Evolutionary conservation across 73 alveolate genomes (phyloP).

Genomic region (Paramecium octaurelia): DNA sequence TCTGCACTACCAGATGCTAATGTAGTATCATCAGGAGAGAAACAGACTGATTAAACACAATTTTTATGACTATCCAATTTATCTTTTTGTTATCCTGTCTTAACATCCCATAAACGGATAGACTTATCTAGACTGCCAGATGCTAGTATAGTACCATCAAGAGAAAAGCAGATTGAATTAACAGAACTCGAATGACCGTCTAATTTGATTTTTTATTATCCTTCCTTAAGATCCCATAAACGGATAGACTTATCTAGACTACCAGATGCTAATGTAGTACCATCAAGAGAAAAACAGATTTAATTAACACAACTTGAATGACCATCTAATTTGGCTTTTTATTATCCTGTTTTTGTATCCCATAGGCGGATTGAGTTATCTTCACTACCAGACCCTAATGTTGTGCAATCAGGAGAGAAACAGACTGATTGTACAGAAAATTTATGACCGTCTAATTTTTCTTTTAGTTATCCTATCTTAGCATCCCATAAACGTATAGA

Average conservation of each 20-base stretch:
- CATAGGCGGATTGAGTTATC: too few species aligned
- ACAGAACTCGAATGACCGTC: neutral
- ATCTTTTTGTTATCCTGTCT: neutral
- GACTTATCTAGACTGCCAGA: neutral
- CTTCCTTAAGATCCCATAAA: neutral
- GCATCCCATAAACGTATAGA: neutral
- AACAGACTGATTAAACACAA: too few species aligned
- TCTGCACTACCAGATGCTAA: too few species aligned
- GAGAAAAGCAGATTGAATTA: too few species aligned
- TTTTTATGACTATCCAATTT: too few species aligned
- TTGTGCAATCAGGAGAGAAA: too few species aligned
- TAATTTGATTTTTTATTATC: neutral
- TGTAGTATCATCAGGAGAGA: too few species aligned
- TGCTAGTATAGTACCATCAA: neutral
- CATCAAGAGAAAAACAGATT: neutral
- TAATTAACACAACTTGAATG: too few species aligned
- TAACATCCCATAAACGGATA: neutral
- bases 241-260: neutral
- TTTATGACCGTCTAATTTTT: conserved; percentile 85
- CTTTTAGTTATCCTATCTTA: conserved; percentile 63
- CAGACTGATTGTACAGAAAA: too few species aligned
- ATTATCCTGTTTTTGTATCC: too few species aligned
- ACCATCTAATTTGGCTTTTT: too few species aligned
- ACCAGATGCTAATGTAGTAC: neutral
- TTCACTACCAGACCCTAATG: too few species aligned